Evolutionary conservation across 78 protist species (phyloP), one percentile per base, ranked within the genome.

Genomic region (Cyanophora paradoxa): DNA sequence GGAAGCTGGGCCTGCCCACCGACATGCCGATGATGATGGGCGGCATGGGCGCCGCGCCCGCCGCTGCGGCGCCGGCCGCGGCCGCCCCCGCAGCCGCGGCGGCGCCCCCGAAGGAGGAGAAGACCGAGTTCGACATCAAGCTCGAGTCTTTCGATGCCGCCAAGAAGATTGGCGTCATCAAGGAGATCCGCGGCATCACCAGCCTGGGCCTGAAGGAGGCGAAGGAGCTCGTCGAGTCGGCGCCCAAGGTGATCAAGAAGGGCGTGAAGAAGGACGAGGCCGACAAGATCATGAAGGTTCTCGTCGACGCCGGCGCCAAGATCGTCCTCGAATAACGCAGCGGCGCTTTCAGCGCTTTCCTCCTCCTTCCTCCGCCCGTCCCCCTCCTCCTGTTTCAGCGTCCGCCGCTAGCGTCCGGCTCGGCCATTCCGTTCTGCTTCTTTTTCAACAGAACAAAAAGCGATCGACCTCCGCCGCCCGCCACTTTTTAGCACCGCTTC

Each of bases 161-260:
- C 64, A 72, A 72, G 77, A 48, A 56, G 58, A 56, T 72, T 24
- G 77, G 54, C 8, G 67, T 56, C 20, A 42, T 72, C 63, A 72
- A 72, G 77, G 68, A 36, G 0, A 56, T 72, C 61, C 77, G 77
- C 46, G 67, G 17, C 41, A 0, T 72, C 54, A 72, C 77, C 24
- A 66, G 77, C 36, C 67, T 72, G 10, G 77, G 77, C 37, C 66
- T 72, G 34, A 72, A 72, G 77, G 77, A 72, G 63, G 77, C 77
- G 31, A 72, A 72, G 77, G 77, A 72, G 50, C 0, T 17, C 16
- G 63, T 72, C 56, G 52, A 48, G 58, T 0, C 37, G 10, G 58
- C 63, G 30, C 77, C 77, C 30, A 42, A 46, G 26, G 11, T 31
- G 42, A 3, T 72, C 77, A 72, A 72, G 64, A 66, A 33, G 66